A percentile compares a stretch with the other conserved stretches of the same genome.
phyloP scores from a whole-genome alignment of 768 basidiomycete species.

The Amyloporia xantha region DNA sequence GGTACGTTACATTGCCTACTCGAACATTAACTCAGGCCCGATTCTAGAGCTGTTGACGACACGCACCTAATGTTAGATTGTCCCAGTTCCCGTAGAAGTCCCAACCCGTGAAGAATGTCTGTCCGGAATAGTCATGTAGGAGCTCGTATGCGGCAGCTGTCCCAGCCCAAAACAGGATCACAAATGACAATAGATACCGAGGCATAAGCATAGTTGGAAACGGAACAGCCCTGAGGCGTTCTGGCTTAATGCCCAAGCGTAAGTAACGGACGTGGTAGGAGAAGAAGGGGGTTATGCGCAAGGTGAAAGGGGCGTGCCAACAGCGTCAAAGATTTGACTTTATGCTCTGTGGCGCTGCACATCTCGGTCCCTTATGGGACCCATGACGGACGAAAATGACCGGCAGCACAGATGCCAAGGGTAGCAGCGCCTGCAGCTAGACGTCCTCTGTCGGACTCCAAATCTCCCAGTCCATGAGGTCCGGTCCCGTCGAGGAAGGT shows the following conservation, averaged over 20 bases:
- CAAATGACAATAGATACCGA: conserved; percentile 1
- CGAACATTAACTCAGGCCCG: not conserved
- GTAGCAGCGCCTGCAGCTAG: not conserved
- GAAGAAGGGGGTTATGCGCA: not conserved
- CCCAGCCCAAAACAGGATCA: conserved; percentile 5
- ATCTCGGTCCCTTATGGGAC: not conserved
- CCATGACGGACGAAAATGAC: conserved; percentile 3
- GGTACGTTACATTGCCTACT: conserved; percentile 59
- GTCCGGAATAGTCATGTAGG: conserved; percentile 32
- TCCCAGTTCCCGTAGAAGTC: conserved; percentile 36
- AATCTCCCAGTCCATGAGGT: conserved; percentile 1
- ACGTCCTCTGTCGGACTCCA: not conserved
- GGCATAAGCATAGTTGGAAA: conserved; percentile 5
- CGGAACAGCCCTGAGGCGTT: not conserved
- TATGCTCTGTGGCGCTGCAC: not conserved
- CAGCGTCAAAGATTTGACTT: not conserved
- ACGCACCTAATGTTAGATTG: conserved; percentile 32
- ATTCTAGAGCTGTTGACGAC: not conserved
- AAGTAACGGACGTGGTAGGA: not conserved
- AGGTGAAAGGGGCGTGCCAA: not conserved
- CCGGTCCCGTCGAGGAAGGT: not conserved
- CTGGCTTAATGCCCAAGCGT: not conserved
- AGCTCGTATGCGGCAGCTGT: conserved; percentile 24
- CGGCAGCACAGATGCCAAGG: conserved; percentile 3
- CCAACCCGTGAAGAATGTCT: conserved; percentile 40